These are phyloP conservation scores for Pythium periplocum DNA, from an alignment of 352 stramenopile genomes.

Conservation along the genomic window DNA sequence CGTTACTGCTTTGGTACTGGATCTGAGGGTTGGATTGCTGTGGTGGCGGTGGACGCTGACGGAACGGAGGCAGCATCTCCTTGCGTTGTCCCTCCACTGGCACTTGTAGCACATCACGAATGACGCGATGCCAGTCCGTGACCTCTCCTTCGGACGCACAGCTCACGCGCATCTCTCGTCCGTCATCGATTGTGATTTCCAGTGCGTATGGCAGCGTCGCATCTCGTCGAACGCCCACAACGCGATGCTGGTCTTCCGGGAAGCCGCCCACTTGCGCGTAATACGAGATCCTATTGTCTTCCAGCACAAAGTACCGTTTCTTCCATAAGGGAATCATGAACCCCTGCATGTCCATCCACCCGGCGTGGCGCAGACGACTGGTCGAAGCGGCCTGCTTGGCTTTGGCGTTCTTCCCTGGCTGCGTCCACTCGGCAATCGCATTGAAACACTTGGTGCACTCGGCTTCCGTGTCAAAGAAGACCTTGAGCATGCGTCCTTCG, in stretches of 20 bases:
- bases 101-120: constrained; percentile 38
- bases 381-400: neutral
- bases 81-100: constrained; percentile 6
- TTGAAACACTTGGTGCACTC: constrained; percentile 72
- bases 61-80: constrained; percentile 14
- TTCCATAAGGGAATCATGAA: constrained; percentile 68
- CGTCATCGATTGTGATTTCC: constrained; percentile 55
- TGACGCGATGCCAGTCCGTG: constrained; percentile 64
- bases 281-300: constrained; percentile 61
- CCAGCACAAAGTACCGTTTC: constrained; percentile 66
- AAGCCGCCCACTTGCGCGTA: constrained; percentile 42
- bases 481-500: constrained; percentile 68
- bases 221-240: constrained; percentile 55
- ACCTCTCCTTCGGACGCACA: constrained; percentile 61
- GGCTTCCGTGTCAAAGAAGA: constrained; percentile 70
- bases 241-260: constrained; percentile 37
- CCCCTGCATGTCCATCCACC: constrained; percentile 72
- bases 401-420: neutral
- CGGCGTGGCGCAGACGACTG: constrained; percentile 4
- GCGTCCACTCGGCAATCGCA: constrained; percentile 37
- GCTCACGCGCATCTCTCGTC: constrained; percentile 58
- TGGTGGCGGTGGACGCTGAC: neutral
- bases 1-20: neutral
- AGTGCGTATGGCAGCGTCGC: constrained; percentile 55
- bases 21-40: neutral